Evolutionary conservation across 2,329 filamentous ascomycete genomes (phyloP), one percentile per base, ranked within the genome.

Genomic region (Oidium heveae): DNA sequence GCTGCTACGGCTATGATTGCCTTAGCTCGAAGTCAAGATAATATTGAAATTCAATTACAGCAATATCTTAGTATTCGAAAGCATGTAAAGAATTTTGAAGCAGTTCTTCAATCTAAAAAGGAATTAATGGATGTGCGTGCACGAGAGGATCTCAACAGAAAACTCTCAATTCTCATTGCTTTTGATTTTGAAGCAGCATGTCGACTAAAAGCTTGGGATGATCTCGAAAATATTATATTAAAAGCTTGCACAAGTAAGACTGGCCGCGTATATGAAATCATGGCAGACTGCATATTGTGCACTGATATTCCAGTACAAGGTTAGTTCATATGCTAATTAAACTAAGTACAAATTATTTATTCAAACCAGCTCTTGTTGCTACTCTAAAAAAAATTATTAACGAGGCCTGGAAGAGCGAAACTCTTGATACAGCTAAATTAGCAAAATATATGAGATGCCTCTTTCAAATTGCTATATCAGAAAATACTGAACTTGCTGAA

Each of bases 171-270:
- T 2, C 67, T 94, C 18, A 69, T 86, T 8, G 77, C 82, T 0
- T 84, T 88, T 59, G 83, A 91, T 59, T 84, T 94, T 57, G 87
- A 94, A 68, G 82, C 79, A 2, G 77, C 81, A 0, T 68, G 84
- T 41, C 72, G 71, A 34, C 69, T 91, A 4, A 74, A 78, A 56
- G 71, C 74, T 20, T 91, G 81, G 82, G 74, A 83, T 46, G 72
- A 76, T 39, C 68, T 93, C 1, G 68, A 72, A 5, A 65, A 69
- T 16, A 75, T 86, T 8, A 73, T 91, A 22, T 62, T 72, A 54
- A 72, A 70, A 54, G 71, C 73, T 0, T 67, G 66, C 6, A 54
- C 61, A 0, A 76, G 71, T 55, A 65, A 66, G 18, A 70, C 70
- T 53, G 66, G 71, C 36, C 59, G 63, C 4, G 69, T 75, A 18